phyloP scores from a whole-genome alignment of 1,284 basidiomycete species.

The Cutaneotrichosporon dermatis region DNA sequence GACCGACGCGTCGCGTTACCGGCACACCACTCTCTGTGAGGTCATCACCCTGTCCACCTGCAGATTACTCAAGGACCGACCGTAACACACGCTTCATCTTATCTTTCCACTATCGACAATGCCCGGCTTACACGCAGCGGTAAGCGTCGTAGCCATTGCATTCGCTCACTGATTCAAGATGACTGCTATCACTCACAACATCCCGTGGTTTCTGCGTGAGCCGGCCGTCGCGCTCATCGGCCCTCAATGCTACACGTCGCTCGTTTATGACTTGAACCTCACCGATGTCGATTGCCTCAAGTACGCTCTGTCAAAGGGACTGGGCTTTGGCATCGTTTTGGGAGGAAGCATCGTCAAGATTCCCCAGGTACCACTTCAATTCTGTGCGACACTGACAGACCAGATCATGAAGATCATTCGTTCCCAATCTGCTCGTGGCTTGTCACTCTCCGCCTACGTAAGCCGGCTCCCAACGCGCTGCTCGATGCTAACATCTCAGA shows the following conservation, averaged over 20 bases:
- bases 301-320: conserved; percentile 82
- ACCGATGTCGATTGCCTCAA: conserved; percentile 79
- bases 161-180: conserved; percentile 21
- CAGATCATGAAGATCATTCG: conserved; percentile 55
- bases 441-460: conserved; percentile 73
- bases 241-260: conserved; percentile 82
- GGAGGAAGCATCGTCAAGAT: conserved; percentile 93
- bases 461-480: background rate
- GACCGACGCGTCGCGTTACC: too few relatives aligned
- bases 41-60: too few relatives aligned
- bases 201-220: conserved; percentile 77
- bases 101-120: background rate
- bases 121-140: conserved; percentile 18
- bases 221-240: conserved; percentile 78
- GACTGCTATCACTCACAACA: conserved; percentile 51
- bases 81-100: too few relatives aligned
- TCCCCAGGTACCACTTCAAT: conserved; percentile 61
- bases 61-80: too few relatives aligned
- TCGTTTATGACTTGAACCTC: conserved; percentile 85
- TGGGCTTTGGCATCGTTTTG: conserved; percentile 87
- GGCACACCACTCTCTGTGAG: too few relatives aligned
- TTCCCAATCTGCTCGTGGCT: conserved; percentile 69
- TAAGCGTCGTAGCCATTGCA: background rate
- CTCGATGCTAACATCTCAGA: conserved; percentile 20
- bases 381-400: conserved; percentile 36